These are phyloP conservation scores for Eleusine coracana DNA, from an alignment of 176 grass and related monocot species.

Conservation along the genomic window DNA sequence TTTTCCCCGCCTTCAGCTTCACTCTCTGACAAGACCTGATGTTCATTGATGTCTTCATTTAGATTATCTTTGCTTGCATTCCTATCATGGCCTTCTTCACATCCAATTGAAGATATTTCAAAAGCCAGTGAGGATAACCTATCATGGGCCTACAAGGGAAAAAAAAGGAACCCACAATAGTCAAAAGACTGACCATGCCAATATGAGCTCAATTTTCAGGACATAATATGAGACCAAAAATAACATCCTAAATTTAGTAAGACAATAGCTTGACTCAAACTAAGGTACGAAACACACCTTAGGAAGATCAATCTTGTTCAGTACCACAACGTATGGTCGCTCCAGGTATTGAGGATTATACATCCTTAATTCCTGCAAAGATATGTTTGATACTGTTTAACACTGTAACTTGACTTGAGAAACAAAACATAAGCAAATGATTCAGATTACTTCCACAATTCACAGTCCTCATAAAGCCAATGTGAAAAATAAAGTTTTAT, in stretches of 20 bases:
- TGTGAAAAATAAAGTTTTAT: constrained; percentile 24
- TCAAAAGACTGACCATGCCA: neutral
- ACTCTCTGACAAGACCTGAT: constrained; percentile 20
- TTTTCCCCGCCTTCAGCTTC: constrained; percentile 62
- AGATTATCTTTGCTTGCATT: constrained; percentile 35
- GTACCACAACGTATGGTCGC: constrained; percentile 83
- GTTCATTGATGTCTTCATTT: constrained; percentile 18
- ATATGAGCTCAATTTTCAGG: neutral
- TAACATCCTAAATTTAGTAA: neutral
- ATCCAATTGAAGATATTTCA: constrained; percentile 84
- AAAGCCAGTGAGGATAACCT: constrained; percentile 64
- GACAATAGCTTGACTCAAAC: constrained; percentile 14
- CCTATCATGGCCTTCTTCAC: constrained; percentile 42
- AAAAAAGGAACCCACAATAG: neutral
- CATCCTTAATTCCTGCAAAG: constrained; percentile 93
- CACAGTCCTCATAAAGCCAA: neutral
- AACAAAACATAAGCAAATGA: constrained; percentile 25
- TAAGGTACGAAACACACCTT: constrained; percentile 53
- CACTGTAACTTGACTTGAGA: neutral
- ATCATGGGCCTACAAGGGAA: constrained; percentile 61
- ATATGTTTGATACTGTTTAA: constrained; percentile 6
- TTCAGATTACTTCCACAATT: constrained; percentile 4
- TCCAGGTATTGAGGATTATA: constrained; percentile 92
- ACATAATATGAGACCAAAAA: constrained; percentile 12
- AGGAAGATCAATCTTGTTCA: constrained; percentile 97